Evolutionary conservation across 192 early-diverging fungal species (phyloP), one percentile per base, ranked within the genome.

Genomic region (Chytriomyces confervae): DNA sequence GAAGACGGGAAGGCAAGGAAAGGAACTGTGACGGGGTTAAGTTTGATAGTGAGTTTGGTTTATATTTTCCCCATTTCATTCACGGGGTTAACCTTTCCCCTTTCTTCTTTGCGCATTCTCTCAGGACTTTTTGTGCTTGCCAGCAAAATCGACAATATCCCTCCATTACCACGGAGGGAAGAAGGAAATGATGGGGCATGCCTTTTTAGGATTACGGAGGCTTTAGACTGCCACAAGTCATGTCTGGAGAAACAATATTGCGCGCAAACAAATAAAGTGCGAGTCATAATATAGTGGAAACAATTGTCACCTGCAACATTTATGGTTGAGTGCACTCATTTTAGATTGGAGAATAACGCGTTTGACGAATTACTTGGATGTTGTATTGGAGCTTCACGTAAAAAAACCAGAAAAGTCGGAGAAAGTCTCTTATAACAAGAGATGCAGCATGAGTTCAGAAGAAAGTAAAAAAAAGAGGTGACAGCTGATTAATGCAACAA

Each of bases 101-200:
- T 24, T 24, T 60, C 11, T 7, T 44, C 6, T 27, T 27, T 72
- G n/a, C 20, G 49, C 7, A 44, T 13, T 47, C 24, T 7, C 23
- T 73, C 24, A 85, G 84, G 86, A 88, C 69, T 88, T 86, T 69
- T 60, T 88, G 75, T 62, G 78, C 9, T 53, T 88, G 20, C 84
- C 84, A 5, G 45, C 84, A 11, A 84, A 86, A 61, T 81, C 80
- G 7, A 84, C 80, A 7, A 50, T 87, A 5, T 78, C 82, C 9
- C 23, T 87, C 3, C 84, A 85, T 69, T 87, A 79, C 47, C 81
- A 83, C 50, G 78, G 76, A 0, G 70, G 72, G 18, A 82, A 81
- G 51, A 81, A 81, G 47, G 62, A 75, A 13, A n/a, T 61, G 45
- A 48, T 75, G 7, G 79, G 82, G 9, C 81, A 86, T 46, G 85